Evolutionary conservation across 176 grass and related monocot genomes (phyloP).

Genomic region (Zea mays): DNA sequence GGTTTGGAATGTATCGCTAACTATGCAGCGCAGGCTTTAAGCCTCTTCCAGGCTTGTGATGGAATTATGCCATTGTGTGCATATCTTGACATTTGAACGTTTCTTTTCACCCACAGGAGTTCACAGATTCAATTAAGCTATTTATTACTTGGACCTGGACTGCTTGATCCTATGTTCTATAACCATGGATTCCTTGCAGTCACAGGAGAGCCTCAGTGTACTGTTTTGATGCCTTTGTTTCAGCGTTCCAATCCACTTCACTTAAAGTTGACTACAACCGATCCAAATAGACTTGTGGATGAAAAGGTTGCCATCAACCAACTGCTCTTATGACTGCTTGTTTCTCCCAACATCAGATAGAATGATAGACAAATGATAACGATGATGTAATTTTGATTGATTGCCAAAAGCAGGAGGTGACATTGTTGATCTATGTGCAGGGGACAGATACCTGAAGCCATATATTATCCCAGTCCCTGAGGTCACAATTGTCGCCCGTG

Average conservation of each 20-base stretch:
- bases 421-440: slow-evolving; percentile 39
- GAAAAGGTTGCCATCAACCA: not conserved
- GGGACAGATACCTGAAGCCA: slow-evolving; percentile 82
- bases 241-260: not conserved
- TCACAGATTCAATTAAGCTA: not conserved
- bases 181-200: not conserved
- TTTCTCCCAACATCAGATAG: not conserved
- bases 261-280: not conserved
- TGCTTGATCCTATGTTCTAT: not conserved
- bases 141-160: not conserved
- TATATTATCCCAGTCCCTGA: slow-evolving; percentile 84
- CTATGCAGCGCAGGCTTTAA: not conserved
- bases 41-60: not conserved
- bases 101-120: not conserved
- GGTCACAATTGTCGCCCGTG: slow-evolving; percentile 57
- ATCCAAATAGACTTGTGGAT: not conserved
- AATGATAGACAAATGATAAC: slow-evolving; percentile 1
- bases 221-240: not conserved
- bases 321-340: not conserved
- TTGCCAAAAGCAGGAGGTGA: not conserved
- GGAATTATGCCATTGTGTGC: not conserved
- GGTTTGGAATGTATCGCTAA: not conserved
- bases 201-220: not conserved
- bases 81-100: not conserved
- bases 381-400: not conserved